Base-by-base conservation (phyloP, 2,329 filamentous ascomycete species). In the Ilyonectria robusta region DNA sequence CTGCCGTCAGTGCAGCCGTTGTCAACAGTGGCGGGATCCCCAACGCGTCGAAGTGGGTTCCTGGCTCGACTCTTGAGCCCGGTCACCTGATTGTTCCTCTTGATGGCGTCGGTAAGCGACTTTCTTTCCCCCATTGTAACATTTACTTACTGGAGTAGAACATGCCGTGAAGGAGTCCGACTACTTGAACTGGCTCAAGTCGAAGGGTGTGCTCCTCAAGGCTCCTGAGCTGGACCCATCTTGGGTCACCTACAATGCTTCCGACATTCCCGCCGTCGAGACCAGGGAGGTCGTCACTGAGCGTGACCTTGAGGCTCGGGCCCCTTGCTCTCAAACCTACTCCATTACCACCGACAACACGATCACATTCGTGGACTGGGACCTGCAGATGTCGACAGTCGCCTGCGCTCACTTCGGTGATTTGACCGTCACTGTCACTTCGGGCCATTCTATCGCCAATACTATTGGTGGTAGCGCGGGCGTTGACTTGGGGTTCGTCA, bases 251-350 rank as follows among this genome's bases (percentile, higher is more conserved):
- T 19, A 44, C 8, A 61, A 55, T 19, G 48, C 33, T 10, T 55
- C 48, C 1, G 46, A 61, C 2, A 46, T 61, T 2, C 48, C 59
- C 17, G 37, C 31, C 13, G 15, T n/a, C 13, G 21, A 51, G 47
- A 13, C 6, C 5, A 6, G 4, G 4, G 26, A 26, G 5, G 4
- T 7, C 3, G 19, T 7, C 3, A 19, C 7, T 26, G 26, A 61
- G 26, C 33, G 44, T 17, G 40, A 51, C 26, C 4, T 26, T 15
- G 55, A 51, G 6, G 5, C 26, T 5, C 26, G 26, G 4, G 42
- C 44, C 29, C 40, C 44, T 3, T 61, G 59, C 26, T 33, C 44
- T 15, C 26, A 53, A 29, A 60, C 55, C 42, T n/a, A 37, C 31
- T 65, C 58, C 21, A 59, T 59, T 37, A 33, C 6, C 5, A 26